Conservation (phyloP, 2,329 filamentous ascomycete species). For the Phoma sp. region DNA sequence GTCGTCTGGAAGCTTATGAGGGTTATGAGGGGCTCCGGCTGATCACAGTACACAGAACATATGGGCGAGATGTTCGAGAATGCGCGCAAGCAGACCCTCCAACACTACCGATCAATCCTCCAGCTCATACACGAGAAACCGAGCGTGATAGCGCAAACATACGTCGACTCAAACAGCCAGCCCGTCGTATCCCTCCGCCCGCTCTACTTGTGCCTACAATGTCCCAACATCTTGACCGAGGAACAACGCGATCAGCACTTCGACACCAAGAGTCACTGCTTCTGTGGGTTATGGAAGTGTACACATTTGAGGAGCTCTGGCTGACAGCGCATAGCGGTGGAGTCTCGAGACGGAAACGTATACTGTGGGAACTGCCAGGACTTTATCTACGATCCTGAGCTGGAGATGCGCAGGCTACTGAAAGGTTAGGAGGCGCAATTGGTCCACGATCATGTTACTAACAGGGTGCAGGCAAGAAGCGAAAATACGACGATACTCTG, state of each 20-base stretch:
- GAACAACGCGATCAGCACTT: slow-evolving; percentile 72
- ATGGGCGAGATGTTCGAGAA: slow-evolving; percentile 72
- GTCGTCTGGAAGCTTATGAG: slow-evolving; percentile 11
- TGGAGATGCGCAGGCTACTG: slow-evolving; percentile 75
- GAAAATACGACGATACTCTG: slow-evolving; percentile 74
- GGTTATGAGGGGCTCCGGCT: slow-evolving; percentile 16
- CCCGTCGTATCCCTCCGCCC: slow-evolving; percentile 59
- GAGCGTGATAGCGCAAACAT: slow-evolving; percentile 70
- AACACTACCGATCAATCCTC: slow-evolving; percentile 75
- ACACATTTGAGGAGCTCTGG: not conserved
- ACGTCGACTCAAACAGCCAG: slow-evolving; percentile 58
- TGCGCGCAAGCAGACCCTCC: slow-evolving; percentile 71
- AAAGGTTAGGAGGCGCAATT: slow-evolving; percentile 60
- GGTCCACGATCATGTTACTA: slow-evolving; percentile 25
- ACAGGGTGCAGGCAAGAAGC: slow-evolving; percentile 63
- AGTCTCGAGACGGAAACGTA: slow-evolving; percentile 75
- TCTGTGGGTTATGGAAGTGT: slow-evolving; percentile 62
- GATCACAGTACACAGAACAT: slow-evolving; percentile 63
- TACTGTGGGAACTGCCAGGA: slow-evolving; percentile 85
- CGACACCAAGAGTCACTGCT: slow-evolving; percentile 72
- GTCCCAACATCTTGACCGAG: slow-evolving; percentile 70
- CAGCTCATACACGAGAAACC: slow-evolving; percentile 73
- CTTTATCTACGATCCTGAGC: slow-evolving; percentile 80
- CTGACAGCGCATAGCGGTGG: slow-evolving; percentile 66
- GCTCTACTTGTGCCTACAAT: slow-evolving; percentile 69